Evolutionary conservation across 371 early-diverging fungal species (phyloP).

Genomic region (Rhizopus delemar): DNA sequence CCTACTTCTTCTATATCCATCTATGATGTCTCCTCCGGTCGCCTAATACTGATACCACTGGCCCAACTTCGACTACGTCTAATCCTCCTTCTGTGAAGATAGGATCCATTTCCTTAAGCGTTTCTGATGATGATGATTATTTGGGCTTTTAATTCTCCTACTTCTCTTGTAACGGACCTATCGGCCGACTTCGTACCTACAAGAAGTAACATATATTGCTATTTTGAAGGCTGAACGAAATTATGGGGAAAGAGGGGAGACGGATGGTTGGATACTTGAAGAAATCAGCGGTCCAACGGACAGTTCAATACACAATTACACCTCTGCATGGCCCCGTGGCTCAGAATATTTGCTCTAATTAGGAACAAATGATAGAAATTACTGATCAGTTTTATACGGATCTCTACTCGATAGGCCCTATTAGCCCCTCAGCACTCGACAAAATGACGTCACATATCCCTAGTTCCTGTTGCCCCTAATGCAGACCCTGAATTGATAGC

Average conservation of each 20-base stretch:
- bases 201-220: neutral
- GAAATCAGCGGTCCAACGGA: neutral
- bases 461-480: neutral
- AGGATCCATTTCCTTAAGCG: too few species aligned
- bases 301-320: neutral
- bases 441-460: neutral
- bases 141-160: neutral
- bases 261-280: slow-evolving; percentile 5
- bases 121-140: too few species aligned
- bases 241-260: slow-evolving; percentile 9
- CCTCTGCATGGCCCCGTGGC: neutral
- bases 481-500: neutral
- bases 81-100: too few species aligned
- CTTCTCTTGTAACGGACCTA: neutral
- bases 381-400: slow-evolving; percentile 1
- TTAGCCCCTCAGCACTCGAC: neutral
- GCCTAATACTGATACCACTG: too few species aligned
- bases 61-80: neutral
- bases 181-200: neutral
- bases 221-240: neutral
- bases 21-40: too few species aligned
- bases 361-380: neutral
- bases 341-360: neutral
- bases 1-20: too few species aligned
- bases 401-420: slow-evolving; percentile 6